A percentile compares a stretch with the other conserved stretches of the same genome.
These are phyloP conservation scores for Coprinopsis sp. DNA, from an alignment of 768 basidiomycete species.

Conservation along the genomic window DNA sequence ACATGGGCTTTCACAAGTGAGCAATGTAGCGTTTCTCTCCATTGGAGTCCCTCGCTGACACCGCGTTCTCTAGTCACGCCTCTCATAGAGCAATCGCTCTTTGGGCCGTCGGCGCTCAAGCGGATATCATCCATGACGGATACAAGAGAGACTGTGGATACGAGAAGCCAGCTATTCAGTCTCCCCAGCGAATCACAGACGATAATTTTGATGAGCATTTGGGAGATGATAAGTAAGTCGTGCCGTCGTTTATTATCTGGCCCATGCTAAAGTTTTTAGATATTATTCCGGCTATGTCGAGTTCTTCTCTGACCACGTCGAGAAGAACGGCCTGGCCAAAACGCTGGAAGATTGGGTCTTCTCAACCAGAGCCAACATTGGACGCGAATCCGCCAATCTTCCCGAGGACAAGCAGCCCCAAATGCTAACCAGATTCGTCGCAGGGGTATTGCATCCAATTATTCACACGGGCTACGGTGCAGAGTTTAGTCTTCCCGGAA, in stretches of 20 bases:
- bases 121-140: slow-evolving; percentile 29
- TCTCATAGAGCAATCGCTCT: slow-evolving; percentile 55
- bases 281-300: slow-evolving; percentile 54
- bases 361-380: slow-evolving; percentile 45
- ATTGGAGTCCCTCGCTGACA: slow-evolving; percentile 24
- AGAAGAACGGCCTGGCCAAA: slow-evolving; percentile 37
- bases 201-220: slow-evolving; percentile 53
- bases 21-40: slow-evolving; percentile 3
- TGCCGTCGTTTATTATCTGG: background rate
- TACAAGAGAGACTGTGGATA: slow-evolving; percentile 34
- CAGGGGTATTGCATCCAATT: slow-evolving; percentile 57
- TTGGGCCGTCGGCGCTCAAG: slow-evolving; percentile 55
- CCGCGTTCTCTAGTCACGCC: slow-evolving; percentile 41
- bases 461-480: slow-evolving; percentile 61
- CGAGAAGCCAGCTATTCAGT: slow-evolving; percentile 33
- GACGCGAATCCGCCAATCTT: slow-evolving; percentile 16
- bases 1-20: slow-evolving; percentile 33
- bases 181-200: slow-evolving; percentile 41
- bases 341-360: slow-evolving; percentile 63
- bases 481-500: slow-evolving; percentile 56
- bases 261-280: slow-evolving; percentile 25
- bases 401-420: slow-evolving; percentile 34
- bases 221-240: slow-evolving; percentile 47
- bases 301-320: slow-evolving; percentile 45
- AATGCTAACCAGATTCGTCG: slow-evolving; percentile 55